These are phyloP conservation scores for Coelastrella sp. DNA, from an alignment of 139 green algal genomes.

Conservation along the genomic window DNA sequence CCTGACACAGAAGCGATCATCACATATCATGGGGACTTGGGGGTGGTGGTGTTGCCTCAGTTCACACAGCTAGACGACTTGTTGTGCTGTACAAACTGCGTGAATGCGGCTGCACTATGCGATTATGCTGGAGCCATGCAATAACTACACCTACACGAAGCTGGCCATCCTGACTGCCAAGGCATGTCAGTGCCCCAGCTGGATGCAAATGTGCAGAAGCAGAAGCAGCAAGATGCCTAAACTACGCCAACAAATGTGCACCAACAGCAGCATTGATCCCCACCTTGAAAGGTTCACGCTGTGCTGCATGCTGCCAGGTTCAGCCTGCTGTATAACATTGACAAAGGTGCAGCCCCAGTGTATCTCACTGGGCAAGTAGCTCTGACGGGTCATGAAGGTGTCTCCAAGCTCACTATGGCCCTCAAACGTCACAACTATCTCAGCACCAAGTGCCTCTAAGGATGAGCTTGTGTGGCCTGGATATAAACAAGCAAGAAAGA, in stretches of 20 bases:
- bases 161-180: no score
- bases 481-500: background rate
- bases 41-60: no score
- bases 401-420: conserved; percentile 83
- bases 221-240: no score
- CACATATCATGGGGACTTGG: no score
- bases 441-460: conserved; percentile 67
- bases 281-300: conserved; percentile 76
- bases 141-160: no score
- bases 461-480: conserved; percentile 35
- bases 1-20: conserved; percentile 45
- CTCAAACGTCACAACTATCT: conserved; percentile 91
- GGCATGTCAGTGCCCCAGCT: no score
- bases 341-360: conserved; percentile 81
- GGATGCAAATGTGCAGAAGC: no score
- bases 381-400: conserved; percentile 84
- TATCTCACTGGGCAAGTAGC: conserved; percentile 85
- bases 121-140: no score
- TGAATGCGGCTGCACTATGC: no score
- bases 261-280: background rate
- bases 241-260: background rate
- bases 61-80: no score
- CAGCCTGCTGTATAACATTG: conserved; percentile 67
- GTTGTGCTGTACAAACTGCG: no score
- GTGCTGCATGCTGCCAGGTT: conserved; percentile 57